Evolutionary conservation across 129 eudicot genomes (phyloP), one percentile per base, ranked within the genome.

Genomic region (Ambrosia artemisiifolia): DNA sequence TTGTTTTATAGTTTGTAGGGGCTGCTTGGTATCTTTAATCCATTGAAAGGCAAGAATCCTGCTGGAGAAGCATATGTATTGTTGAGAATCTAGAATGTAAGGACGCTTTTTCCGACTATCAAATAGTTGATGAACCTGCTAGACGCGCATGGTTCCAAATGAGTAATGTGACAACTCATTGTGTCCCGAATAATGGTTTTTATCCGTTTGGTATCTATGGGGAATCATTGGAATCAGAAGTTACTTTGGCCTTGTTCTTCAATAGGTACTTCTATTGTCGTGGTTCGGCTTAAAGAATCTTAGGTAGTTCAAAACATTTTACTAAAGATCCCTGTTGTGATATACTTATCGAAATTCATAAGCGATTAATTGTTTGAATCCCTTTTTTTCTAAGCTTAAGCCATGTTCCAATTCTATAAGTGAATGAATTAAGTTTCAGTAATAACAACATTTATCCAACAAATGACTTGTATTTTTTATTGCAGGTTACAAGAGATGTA

Each of bases 281-380:
- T 91, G 96, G 96, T 91, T 90, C 80, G 96, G 96, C 9, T 81
- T 91, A 75, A 84, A 81, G 86, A 91, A 91, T 71, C 88, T 91
- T 32, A 86, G 97, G 97, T 91, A 78, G 10, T 49, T n/a, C 3
- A 7, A 38, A 10, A 47, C 28, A 53, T 51, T 54, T 56, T 40
- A 9, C 46, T 19, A 57, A 18, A 47, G 32, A 69, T 38, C 70
- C 65, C 30, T 28, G 20, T 69, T 68, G 48, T n/a, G n/a, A n/a
- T n/a, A n/a, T n/a, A 42, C n/a, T 20, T 4, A 14, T 62, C 19
- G 2, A 40, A 51, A 13, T 50, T 60, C 13, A 70, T 5, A 4
- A 0, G 1, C 35, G 32, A 33, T 61, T 69, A 18, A 8, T n/a
- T 53, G 33, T 17, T 6, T 61, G 75, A 68, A n/a, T n/a, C n/a